Conservation (phyloP, 768 basidiomycete genomes). For the Megacollybia marginata region DNA sequence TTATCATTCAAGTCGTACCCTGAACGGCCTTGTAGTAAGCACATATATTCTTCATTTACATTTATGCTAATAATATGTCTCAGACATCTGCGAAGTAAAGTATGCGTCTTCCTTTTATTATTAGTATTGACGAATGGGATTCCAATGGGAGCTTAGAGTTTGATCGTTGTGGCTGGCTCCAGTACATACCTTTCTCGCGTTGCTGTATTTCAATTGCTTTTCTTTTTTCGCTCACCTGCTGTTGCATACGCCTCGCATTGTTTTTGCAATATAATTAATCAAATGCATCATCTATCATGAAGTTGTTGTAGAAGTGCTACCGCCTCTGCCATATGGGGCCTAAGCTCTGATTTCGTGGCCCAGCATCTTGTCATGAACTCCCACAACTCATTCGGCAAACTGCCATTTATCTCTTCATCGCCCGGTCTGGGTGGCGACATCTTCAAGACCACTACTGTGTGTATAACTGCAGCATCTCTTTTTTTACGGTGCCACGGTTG, state of each 20-base stretch:
- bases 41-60: neutral
- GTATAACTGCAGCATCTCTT: slow-evolving; percentile 44
- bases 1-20: slow-evolving; percentile 70
- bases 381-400: slow-evolving; percentile 46
- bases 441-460: slow-evolving; percentile 29
- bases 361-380: slow-evolving; percentile 38
- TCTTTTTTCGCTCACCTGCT: slow-evolving; percentile 19
- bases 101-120: neutral
- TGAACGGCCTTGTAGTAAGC: slow-evolving; percentile 57
- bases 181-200: neutral
- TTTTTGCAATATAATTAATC: slow-evolving; percentile 6
- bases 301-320: slow-evolving; percentile 6
- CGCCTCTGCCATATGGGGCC: slow-evolving; percentile 36
- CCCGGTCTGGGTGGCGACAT: slow-evolving; percentile 37
- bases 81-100: neutral
- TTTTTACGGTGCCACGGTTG: slow-evolving; percentile 43
- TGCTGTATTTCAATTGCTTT: slow-evolving; percentile 20
- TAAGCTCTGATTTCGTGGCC: slow-evolving; percentile 25
- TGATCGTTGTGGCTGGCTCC: slow-evolving; percentile 10
- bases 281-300: neutral
- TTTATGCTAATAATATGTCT: neutral
- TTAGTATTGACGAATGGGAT: neutral
- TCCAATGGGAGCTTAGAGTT: slow-evolving; percentile 24
- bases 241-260: slow-evolving; percentile 26
- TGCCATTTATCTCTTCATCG: slow-evolving; percentile 20